phyloP scores from a whole-genome alignment of 805 yeast species.

The Candida silvatica region DNA sequence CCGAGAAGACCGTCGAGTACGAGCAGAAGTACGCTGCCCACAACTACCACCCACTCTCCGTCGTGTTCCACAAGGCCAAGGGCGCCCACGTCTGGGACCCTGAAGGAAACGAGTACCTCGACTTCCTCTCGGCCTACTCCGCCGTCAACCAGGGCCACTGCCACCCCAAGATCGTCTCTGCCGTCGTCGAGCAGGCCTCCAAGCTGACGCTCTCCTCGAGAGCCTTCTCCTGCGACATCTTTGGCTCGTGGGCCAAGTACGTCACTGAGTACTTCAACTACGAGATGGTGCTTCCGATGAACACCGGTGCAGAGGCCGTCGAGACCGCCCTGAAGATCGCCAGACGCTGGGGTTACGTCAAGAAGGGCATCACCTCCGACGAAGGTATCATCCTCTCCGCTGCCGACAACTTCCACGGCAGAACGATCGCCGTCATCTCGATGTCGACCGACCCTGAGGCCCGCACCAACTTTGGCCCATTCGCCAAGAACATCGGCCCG shows the following conservation, averaged over 20 bases:
- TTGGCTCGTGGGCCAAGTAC: conserved; percentile 80
- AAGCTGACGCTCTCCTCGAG: conserved; percentile 80
- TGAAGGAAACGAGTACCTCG: conserved; percentile 89
- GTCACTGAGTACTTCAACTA: conserved; percentile 83
- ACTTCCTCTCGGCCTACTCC: conserved; percentile 89
- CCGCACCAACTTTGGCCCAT: conserved; percentile 83
- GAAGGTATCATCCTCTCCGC: conserved; percentile 88
- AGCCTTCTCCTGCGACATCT: conserved; percentile 85
- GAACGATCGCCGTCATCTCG: conserved; percentile 91
- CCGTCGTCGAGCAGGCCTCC: conserved; percentile 81
- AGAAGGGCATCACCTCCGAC: conserved; percentile 72
- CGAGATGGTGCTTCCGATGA: conserved; percentile 94
- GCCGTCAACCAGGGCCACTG: conserved; percentile 99
- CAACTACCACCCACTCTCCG: conserved; percentile 95
- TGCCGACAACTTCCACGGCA: conserved; percentile 89
- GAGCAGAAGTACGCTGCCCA: conserved; percentile 87
- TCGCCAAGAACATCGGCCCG: conserved; percentile 76
- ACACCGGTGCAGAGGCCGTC: conserved; percentile 98
- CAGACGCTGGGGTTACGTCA: conserved; percentile 93
- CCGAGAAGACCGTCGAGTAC: conserved; percentile 53
- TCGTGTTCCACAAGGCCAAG: conserved; percentile 74
- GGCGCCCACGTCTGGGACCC: conserved; percentile 99
- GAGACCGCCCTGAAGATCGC: conserved; percentile 92
- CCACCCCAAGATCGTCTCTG: conserved; percentile 84
- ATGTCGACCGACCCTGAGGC: conserved; percentile 97